Evolutionary conservation across 495 filamentous ascomycete species (phyloP).

Genomic region (Daldinia grandis): DNA sequence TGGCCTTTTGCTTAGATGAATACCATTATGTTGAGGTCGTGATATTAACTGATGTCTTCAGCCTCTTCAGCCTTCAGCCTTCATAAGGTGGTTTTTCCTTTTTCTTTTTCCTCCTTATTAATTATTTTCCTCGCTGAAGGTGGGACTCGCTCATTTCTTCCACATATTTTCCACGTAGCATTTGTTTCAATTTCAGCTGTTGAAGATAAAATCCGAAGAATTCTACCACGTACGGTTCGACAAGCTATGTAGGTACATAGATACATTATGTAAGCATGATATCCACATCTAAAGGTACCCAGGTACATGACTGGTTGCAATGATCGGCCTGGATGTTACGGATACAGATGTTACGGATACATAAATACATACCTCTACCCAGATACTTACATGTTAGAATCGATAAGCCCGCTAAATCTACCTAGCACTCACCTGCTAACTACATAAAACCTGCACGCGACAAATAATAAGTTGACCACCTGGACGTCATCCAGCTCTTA

Average conservation of each 20-base stretch:
- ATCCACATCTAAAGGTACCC: not conserved
- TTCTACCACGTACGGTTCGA: not conserved
- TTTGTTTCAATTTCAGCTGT: not conserved
- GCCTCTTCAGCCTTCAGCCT: too few relatives aligned
- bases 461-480: slow-evolving; percentile 2
- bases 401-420: slow-evolving; percentile 8
- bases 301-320: not conserved
- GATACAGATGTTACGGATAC: not conserved
- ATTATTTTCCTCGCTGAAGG: not conserved
- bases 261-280: too few relatives aligned
- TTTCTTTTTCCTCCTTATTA: not conserved
- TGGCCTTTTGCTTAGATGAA: too few relatives aligned
- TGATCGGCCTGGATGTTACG: not conserved
- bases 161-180: not conserved
- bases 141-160: not conserved
- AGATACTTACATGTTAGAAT: not conserved
- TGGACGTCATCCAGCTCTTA: slow-evolving; percentile 21
- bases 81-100: not conserved
- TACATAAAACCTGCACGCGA: slow-evolving; percentile 33
- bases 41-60: too few relatives aligned
- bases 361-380: not conserved
- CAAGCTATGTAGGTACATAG: too few relatives aligned
- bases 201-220: not conserved
- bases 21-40: too few relatives aligned
- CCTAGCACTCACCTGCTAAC: slow-evolving; percentile 3